A percentile compares a stretch with the other conserved stretches of the same genome.
These are phyloP conservation scores for Metrosideros polymorpha DNA, from an alignment of 441 rosid species.

Conservation along the genomic window DNA sequence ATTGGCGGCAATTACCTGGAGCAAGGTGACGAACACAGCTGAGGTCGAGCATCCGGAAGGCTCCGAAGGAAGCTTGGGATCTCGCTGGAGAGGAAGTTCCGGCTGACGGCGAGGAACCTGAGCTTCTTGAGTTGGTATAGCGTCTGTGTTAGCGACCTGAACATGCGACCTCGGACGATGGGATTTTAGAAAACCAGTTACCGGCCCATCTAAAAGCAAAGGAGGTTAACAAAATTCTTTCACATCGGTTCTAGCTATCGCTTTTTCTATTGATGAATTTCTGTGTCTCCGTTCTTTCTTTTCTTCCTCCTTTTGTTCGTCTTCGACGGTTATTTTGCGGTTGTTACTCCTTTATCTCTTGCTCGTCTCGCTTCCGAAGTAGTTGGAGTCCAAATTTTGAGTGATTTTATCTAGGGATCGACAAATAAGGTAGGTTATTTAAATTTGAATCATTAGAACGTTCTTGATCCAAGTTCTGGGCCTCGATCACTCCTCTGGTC, in stretches of 20 bases:
- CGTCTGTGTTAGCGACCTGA: too few relatives aligned
- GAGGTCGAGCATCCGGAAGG: fast-evolving
- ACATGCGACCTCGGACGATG: not conserved
- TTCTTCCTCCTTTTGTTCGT: not conserved
- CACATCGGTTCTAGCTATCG: too few relatives aligned
- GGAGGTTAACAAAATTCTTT: too few relatives aligned
- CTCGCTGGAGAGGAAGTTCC: not conserved
- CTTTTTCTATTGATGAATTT: not conserved
- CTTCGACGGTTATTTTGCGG: not conserved
- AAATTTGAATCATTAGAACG: too few relatives aligned
- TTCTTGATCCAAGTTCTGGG: not conserved
- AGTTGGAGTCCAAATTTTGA: too few relatives aligned
- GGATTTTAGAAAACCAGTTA: too few relatives aligned
- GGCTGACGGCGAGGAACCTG: not conserved
- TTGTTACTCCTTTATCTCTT: too few relatives aligned
- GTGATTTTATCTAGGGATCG: too few relatives aligned
- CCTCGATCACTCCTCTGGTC: not conserved
- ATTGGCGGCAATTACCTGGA: not conserved
- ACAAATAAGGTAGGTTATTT: too few relatives aligned
- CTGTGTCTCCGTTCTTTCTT: not conserved
- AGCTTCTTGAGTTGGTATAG: not conserved
- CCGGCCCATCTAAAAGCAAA: too few relatives aligned
- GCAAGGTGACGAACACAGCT: not conserved
- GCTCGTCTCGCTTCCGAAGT: too few relatives aligned
- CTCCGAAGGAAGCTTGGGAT: not conserved